Evolutionary conservation across 805 yeast genomes (phyloP).

Genomic region (Candida dajiaensis): DNA sequence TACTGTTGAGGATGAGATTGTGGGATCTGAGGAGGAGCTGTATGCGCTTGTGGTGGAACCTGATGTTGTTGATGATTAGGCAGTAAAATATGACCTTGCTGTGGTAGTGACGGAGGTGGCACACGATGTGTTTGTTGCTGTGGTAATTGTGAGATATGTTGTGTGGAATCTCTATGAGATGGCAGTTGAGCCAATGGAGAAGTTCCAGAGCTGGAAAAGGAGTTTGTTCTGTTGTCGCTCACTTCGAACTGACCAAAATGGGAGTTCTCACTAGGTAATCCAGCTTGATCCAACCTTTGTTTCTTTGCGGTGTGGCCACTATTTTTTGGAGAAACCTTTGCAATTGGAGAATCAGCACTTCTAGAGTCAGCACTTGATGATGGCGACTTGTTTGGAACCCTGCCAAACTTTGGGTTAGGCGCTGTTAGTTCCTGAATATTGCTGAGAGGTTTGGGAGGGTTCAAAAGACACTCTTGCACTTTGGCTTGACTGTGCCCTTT

Average conservation of each 20-base stretch:
- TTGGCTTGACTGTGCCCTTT: constrained; percentile 19
- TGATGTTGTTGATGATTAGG: not conserved
- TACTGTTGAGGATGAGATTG: not conserved
- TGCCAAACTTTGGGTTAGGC: constrained; percentile 20
- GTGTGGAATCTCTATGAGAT: not conserved
- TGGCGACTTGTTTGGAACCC: constrained; percentile 11
- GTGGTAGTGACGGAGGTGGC: not conserved
- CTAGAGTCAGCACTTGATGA: constrained; percentile 5
- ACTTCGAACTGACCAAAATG: constrained; percentile 10
- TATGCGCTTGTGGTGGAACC: constrained; percentile 1
- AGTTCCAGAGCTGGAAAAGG: not conserved
- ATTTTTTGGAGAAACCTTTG: not conserved
- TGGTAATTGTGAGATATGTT: not conserved
- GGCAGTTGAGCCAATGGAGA: not conserved
- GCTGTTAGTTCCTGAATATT: constrained; percentile 18
- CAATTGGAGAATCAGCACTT: constrained; percentile 3
- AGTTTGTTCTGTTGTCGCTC: not conserved
- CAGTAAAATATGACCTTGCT: not conserved
- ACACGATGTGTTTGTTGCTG: not conserved
- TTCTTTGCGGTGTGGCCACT: not conserved
- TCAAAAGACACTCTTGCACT: constrained; percentile 21
- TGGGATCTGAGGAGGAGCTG: not conserved
- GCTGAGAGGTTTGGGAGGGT: constrained; percentile 22
- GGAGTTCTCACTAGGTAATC: not conserved
- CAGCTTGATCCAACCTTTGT: not conserved